Conservation (phyloP, 2,329 filamentous ascomycete species). For the Colletotrichum australisinense region DNA sequence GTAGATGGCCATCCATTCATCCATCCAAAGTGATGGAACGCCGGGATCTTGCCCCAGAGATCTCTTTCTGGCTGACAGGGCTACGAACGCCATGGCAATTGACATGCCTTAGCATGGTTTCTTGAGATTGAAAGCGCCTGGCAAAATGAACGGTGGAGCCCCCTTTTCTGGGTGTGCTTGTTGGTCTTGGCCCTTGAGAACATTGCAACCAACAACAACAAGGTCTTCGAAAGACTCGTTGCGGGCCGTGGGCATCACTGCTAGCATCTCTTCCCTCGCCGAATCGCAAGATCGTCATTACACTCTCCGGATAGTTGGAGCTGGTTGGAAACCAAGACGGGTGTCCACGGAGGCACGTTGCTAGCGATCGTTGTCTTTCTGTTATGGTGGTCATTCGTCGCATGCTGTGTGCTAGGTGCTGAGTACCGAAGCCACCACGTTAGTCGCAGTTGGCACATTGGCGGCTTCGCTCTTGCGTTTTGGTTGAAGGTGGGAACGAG, state of each 20-base stretch:
- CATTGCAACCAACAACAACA: not conserved
- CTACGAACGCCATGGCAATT: not conserved
- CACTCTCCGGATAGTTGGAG: not conserved
- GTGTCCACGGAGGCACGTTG: not conserved
- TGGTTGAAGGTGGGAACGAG: not conserved
- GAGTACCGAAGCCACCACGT: not conserved
- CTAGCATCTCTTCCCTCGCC: not conserved
- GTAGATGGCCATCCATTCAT: not conserved
- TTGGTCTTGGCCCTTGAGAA: not conserved
- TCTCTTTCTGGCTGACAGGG: not conserved
- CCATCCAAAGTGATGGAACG: not conserved
- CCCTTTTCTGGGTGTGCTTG: not conserved
- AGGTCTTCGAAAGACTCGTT: not conserved
- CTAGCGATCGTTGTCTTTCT: not conserved
- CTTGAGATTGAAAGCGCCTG: conserved; percentile 10
- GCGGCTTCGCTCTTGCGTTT: not conserved
- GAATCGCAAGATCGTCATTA: not conserved
- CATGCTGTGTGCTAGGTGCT: not conserved
- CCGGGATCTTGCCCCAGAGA: not conserved
- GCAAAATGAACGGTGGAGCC: conserved; percentile 8
- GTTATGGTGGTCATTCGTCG: not conserved
- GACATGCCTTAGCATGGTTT: not conserved
- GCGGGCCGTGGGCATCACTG: not conserved
- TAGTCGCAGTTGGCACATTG: conserved; percentile 11
- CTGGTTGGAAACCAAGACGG: not conserved